These are phyloP conservation scores for Canavalia ensiformis DNA, from an alignment of 306 rosid genomes.

Conservation along the genomic window DNA sequence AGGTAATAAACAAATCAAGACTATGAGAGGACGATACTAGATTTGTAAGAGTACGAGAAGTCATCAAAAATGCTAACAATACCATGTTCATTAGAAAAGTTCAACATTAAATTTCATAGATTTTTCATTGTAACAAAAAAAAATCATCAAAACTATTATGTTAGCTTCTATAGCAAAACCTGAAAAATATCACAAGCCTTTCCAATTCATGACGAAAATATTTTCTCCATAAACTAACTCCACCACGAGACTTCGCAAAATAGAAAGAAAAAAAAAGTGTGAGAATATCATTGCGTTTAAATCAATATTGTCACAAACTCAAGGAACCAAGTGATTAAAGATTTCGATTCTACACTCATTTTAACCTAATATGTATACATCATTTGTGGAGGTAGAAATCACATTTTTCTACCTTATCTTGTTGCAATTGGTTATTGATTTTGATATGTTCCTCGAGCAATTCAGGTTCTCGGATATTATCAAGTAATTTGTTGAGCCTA, in stretches of 20 bases:
- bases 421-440: constrained; percentile 78
- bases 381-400: not conserved
- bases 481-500: constrained; percentile 60
- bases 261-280: constrained; percentile 6
- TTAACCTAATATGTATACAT: not conserved
- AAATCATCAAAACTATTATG: not conserved
- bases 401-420: constrained; percentile 71
- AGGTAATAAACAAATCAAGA: constrained; percentile 83
- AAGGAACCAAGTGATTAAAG: not conserved
- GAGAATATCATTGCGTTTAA: not conserved
- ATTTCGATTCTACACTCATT: not conserved
- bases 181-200: constrained; percentile 69
- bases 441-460: constrained; percentile 69
- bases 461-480: constrained; percentile 53
- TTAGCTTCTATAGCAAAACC: constrained; percentile 59
- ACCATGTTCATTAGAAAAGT: constrained; percentile 52
- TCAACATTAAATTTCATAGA: constrained; percentile 47
- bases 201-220: constrained; percentile 57
- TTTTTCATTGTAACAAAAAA: constrained; percentile 6
- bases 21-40: constrained; percentile 81
- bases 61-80: constrained; percentile 50
- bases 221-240: constrained; percentile 87
- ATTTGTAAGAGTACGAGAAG: constrained; percentile 74
- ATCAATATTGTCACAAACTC: constrained; percentile 14
- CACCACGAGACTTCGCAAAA: constrained; percentile 75